Conservation (phyloP, 768 basidiomycete species). For the Dentipellis sp. region DNA sequence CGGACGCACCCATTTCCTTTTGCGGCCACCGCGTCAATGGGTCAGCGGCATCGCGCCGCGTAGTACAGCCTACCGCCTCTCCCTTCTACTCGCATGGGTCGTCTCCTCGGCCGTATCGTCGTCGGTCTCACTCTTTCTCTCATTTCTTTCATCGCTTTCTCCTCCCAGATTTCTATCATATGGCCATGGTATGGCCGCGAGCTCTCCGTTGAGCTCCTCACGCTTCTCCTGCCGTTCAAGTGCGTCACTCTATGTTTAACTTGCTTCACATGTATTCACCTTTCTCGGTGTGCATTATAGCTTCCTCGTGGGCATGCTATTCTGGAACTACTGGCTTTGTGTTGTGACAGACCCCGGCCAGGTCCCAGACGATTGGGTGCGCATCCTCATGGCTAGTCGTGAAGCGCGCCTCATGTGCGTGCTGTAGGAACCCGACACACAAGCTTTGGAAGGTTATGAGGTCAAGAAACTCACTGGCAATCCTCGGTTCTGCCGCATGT, state of each 20-base stretch:
- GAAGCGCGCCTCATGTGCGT: not conserved
- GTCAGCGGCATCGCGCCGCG: no score
- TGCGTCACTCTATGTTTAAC: slow-evolving; percentile 28
- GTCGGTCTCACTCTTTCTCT: slow-evolving; percentile 63
- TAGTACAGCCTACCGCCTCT: not conserved
- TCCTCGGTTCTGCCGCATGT: slow-evolving; percentile 82
- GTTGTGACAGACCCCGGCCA: slow-evolving; percentile 78
- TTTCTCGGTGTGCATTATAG: slow-evolving; percentile 29
- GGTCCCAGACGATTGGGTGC: slow-evolving; percentile 74
- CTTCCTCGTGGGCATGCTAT: slow-evolving; percentile 61
- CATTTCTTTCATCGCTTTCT: slow-evolving; percentile 83
- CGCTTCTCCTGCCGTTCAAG: slow-evolving; percentile 88
- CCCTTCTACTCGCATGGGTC: slow-evolving; percentile 25
- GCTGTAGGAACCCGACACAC: slow-evolving; percentile 64
- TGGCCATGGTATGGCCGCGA: slow-evolving; percentile 87
- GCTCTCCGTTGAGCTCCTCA: slow-evolving; percentile 64
- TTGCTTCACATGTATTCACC: not conserved
- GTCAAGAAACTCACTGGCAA: slow-evolving; percentile 82
- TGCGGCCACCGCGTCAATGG: no score
- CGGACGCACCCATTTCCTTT: not conserved
- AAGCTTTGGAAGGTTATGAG: slow-evolving; percentile 64
- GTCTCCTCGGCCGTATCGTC: slow-evolving; percentile 48
- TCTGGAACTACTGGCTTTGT: slow-evolving; percentile 85
- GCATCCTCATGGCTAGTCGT: slow-evolving; percentile 14
- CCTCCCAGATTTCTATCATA: slow-evolving; percentile 83